Evolutionary conservation across 495 filamentous ascomycete species (phyloP), one percentile per base, ranked within the genome.

Genomic region (Diplogelasinospora grovesii): DNA sequence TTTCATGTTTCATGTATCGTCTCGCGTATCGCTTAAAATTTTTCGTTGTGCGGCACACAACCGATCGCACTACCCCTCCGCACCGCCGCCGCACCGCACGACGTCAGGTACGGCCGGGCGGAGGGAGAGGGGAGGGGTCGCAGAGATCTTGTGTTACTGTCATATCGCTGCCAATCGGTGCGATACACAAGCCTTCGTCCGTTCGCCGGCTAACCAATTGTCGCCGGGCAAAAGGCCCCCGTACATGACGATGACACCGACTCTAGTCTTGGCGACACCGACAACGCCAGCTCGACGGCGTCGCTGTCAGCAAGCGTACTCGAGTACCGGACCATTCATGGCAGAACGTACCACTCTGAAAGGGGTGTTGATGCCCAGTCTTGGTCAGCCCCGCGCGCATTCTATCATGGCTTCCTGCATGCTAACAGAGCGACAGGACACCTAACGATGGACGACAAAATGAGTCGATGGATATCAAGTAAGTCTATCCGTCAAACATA

Each of bases 261-360:
- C 31, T 70, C 66, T 5, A 51, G 59, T 1, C 46, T 61, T 16
- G 62, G 54, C 21, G 50, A 57, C 22, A 60, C 63, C 34, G 37
- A 55, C 8, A 32, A 10, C 2, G 9, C 33, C 15, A 57, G 55
- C 35, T 61, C 59, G 3, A 73, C 71, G 15, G 61, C 59, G 1
- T 73, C 71, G 13, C 40, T 75, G 6, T 56, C 63, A 6, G 54
- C 61, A 0, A 67, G 58, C 35, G 65, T 74, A 11, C 27, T 66
- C 5, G 54, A 68, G 9, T 73, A 71, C 36, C 53, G 64, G 7
- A 61, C 45, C 8, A 58, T 69, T 18, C 48, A 66, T 10, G 64
- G 64, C 4, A 49, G 66, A 21, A 66, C 55, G 1, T 69, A 54
- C 39, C 66, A 66, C 46, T 63, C 50, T 36, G 45, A 50, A 11